A percentile compares a stretch with the other conserved stretches of the same genome.
phyloP scores from a whole-genome alignment of 2,329 filamentous ascomycete species.

The Calonectria hongkongensis region DNA sequence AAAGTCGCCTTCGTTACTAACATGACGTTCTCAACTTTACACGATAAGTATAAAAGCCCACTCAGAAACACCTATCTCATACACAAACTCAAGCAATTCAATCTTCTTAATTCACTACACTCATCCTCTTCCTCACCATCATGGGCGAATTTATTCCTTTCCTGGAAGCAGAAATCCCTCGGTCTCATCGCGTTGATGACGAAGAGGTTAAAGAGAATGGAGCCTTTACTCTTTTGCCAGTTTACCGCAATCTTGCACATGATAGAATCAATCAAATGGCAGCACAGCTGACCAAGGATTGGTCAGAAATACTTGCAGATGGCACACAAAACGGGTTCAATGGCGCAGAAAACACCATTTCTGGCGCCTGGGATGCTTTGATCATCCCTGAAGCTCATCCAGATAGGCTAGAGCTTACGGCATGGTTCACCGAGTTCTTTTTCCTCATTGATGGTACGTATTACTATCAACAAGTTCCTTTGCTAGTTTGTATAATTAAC shows the following conservation, averaged over 20 bases:
- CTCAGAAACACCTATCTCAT: too few species aligned
- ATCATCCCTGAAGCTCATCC: neutral
- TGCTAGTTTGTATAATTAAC: neutral
- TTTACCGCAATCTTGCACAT: neutral
- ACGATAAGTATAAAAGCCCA: too few species aligned
- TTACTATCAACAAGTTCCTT: neutral
- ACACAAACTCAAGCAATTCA: too few species aligned
- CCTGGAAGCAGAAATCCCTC: neutral
- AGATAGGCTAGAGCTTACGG: neutral
- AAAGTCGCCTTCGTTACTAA: too few species aligned
- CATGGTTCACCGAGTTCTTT: slow-evolving; percentile 18
- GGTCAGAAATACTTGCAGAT: neutral
- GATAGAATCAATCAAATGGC: neutral
- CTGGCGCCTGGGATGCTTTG: slow-evolving; percentile 9
- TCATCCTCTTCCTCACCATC: too few species aligned
- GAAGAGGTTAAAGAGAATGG: slow-evolving; percentile 5
- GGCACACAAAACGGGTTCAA: neutral
- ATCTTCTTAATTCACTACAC: too few species aligned
- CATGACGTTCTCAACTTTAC: too few species aligned
- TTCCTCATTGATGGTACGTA: slow-evolving; percentile 14
- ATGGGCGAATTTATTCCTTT: neutral
- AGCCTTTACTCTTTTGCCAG: neutral
- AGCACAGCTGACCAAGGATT: neutral
- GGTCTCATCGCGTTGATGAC: neutral
- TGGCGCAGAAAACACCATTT: slow-evolving; percentile 13